Evolutionary conservation across 75 land plant genomes (phyloP), one percentile per base, ranked within the genome.

Genomic region (Picea glauca): DNA sequence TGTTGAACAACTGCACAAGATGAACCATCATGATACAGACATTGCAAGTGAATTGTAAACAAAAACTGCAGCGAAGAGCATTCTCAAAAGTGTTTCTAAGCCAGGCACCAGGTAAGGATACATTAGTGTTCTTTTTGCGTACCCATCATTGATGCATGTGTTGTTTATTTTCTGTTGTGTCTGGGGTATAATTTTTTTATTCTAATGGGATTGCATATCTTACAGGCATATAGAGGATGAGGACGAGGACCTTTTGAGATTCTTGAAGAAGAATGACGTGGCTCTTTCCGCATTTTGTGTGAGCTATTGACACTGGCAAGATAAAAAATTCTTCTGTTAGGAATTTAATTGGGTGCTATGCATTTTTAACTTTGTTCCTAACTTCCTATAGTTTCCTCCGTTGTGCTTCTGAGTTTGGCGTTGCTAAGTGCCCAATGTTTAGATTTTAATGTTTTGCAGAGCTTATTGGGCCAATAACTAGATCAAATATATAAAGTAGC

Each of bases 41-140:
- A 96, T 96, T 65, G 82, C 86, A 0, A 90, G 83, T 67, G 98
- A 96, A 81, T 85, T 85, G 90, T 90, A 93, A 35, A 97, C 98
- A 12, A 83, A 75, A 50, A 87, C 87, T 33, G 92, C 88, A 21
- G 96, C 94, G 1, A 85, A 81, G 72, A 76, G 80, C 70, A 91
- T 93, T 17, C 92, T 93, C 85, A 80, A 84, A 57, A 93, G 93
- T 79, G 94, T 93, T 62, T 90, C 91, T 58, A 83, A 78, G 80
- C 91, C 81, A 67, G 89, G 85, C 60, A 60, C 61, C 80, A 86
- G 78, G 98, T 95, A 79, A 90, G 91, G 77, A 35, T 70, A 4
- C 15, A 70, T 21, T 58, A 77, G 15, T 77, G 58, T 31, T 50
- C 43, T 76, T 18, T 50, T n/a, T 23, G 1, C 40, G 38, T 75